These are phyloP conservation scores for Draba incana DNA, from an alignment of 345 rosid genomes.

Conservation along the genomic window DNA sequence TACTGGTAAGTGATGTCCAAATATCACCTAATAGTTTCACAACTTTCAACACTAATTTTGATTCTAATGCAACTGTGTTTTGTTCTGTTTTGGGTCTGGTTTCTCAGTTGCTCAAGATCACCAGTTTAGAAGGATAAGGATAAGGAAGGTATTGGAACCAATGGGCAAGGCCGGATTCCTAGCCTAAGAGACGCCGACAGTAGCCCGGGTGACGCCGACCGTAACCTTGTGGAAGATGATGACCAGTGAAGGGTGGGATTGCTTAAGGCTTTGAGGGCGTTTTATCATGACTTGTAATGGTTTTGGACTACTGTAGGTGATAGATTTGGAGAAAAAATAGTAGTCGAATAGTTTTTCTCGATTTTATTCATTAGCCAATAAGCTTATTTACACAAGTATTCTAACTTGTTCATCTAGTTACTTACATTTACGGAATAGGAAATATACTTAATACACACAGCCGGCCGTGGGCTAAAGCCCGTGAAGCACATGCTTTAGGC, in stretches of 20 bases:
- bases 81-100: constrained; percentile 12
- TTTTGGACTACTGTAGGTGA: constrained; percentile 4
- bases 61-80: neutral
- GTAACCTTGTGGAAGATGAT: constrained; percentile 28
- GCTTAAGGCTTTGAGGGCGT: neutral
- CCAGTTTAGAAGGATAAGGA: constrained; percentile 69
- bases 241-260: constrained; percentile 23
- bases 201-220: constrained; percentile 17
- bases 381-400: too few species aligned
- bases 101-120: constrained; percentile 69
- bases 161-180: constrained; percentile 46
- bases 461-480: too few species aligned
- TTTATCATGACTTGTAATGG: neutral
- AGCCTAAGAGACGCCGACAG: constrained; percentile 31
- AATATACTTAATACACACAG: too few species aligned
- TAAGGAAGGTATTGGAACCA: constrained; percentile 42
- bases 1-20: constrained; percentile 48
- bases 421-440: too few species aligned
- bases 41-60: neutral
- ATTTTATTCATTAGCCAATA: too few species aligned
- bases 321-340: too few species aligned
- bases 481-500: too few species aligned
- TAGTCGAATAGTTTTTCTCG: too few species aligned
- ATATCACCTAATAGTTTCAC: neutral
- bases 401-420: too few species aligned